Evolutionary conservation across 495 filamentous ascomycete genomes (phyloP).

Genomic region (Bacidia gigantensis): DNA sequence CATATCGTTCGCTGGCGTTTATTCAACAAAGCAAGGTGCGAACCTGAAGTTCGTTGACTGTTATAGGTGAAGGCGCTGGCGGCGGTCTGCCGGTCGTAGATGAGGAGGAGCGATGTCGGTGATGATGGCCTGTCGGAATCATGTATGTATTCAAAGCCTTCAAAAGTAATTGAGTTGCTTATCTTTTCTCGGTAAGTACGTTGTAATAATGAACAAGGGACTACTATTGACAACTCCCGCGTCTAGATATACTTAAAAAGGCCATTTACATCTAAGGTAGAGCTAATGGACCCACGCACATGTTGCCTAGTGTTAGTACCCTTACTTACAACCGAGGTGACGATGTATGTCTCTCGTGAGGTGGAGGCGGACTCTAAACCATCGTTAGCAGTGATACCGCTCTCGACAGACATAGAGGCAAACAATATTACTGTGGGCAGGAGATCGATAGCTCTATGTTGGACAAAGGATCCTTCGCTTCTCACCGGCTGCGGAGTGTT

Average conservation of each 20-base stretch:
- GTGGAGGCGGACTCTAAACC: constrained; percentile 31
- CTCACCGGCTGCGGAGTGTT: too few species aligned
- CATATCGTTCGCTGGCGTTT: constrained; percentile 42
- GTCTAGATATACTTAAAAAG: too few species aligned
- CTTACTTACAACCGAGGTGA: constrained; percentile 75
- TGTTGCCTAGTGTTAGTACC: constrained; percentile 88
- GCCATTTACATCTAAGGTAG: constrained; percentile 81
- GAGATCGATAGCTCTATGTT: too few species aligned
- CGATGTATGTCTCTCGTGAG: constrained; percentile 70
- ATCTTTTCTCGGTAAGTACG: too few species aligned
- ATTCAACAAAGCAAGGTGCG: constrained; percentile 62
- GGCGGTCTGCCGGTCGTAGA: constrained; percentile 37
- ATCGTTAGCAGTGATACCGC: constrained; percentile 22
- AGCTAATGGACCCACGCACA: constrained; percentile 80
- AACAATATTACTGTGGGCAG: constrained; percentile 67
- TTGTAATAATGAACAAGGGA: constrained; percentile 96
- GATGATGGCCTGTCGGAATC: constrained; percentile 33
- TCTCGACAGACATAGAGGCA: constrained; percentile 45
- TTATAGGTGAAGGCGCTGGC: constrained; percentile 67
- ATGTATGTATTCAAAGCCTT: constrained; percentile 56
- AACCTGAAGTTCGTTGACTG: constrained; percentile 60
- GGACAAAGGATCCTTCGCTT: too few species aligned
- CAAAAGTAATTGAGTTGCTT: too few species aligned
- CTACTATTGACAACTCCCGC: too few species aligned
- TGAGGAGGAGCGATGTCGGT: constrained; percentile 34